Conservation (phyloP, 208 protist species). For the Crithidia mellificae region DNA sequence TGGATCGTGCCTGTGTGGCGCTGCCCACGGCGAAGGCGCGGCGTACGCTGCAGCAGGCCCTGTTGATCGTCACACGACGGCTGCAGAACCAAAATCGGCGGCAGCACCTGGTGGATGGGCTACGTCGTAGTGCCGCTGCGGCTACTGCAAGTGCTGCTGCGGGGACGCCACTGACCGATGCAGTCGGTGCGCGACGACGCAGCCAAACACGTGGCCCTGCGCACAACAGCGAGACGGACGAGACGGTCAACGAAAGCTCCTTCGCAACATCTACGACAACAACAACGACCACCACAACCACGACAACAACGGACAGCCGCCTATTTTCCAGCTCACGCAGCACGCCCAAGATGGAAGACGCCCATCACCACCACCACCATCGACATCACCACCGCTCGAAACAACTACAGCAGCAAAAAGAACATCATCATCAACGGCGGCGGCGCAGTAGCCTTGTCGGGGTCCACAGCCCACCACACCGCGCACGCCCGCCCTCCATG, state of each 20-base stretch:
- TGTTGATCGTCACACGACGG: slow-evolving; percentile 42
- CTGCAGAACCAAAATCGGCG: slow-evolving; percentile 33
- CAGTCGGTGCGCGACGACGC: neutral
- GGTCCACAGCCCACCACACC: neutral
- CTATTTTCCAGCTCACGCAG: neutral
- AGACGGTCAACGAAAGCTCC: neutral
- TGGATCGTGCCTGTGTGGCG: slow-evolving; percentile 23
- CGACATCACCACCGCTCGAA: too few species aligned
- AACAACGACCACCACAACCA: neutral
- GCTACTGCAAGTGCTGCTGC: neutral
- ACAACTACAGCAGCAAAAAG: neutral
- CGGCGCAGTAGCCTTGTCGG: neutral
- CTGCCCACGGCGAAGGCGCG: slow-evolving; percentile 17
- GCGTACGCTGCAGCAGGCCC: slow-evolving; percentile 33
- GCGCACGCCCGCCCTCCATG: neutral
- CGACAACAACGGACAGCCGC: slow-evolving; percentile 5
- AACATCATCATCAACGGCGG: neutral
- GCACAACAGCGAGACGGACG: neutral
- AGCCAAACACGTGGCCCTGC: neutral
- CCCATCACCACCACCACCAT: neutral
- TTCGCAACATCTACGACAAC: neutral
- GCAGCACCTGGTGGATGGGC: neutral
- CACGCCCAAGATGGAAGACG: neutral
- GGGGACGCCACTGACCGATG: neutral
- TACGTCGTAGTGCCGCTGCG: neutral